Base-by-base conservation (phyloP, 345 rosid species). In the Gynandropsis gynandra region DNA sequence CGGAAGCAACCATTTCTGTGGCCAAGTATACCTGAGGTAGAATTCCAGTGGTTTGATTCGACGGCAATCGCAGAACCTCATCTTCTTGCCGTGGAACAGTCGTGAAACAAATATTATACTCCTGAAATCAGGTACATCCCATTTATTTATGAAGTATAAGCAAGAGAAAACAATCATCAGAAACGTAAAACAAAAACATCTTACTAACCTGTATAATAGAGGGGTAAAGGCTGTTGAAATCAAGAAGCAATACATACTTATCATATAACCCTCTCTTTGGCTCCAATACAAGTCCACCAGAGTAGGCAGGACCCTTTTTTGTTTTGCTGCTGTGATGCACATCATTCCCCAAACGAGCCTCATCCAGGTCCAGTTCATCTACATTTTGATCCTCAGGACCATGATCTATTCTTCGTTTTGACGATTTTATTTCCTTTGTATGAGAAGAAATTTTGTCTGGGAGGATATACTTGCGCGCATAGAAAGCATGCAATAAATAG, bases 151-250 rank as follows among this genome's bases (percentile, higher is more conserved):
- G 17, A 43, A 54, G 61, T 4, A 10, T 24, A 5, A 24, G 5
- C 21, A 54, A 55, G 19, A 10, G 42, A 47, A 31, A 55, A 67
- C 53, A 34, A 32, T 12, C 52, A 54, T 56, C 20, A 24, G 32
- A 64, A 39, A 57, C 47, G 24, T 44, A 59, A 57, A 31, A 31
- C 9, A 33, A 45, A 33, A 36, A 16, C 21, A 61, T 52, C 44
- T 56, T 47, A 65, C 51, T 70, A 67, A 87, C 98, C 95, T 92
- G 98, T 66, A 92, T 92, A 37, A 92, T 92, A 68, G 98, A 92
- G 50, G 98, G 98, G 62, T 92, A 92, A 54, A 92, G 97, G 72
- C 98, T 92, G 63, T 85, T 92, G 72, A 87, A 92, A 76, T 92
- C 98, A 47, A 87, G 80, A 76, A 92, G 93, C 75, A 92, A 67